phyloP scores from a whole-genome alignment of 805 yeast species.

The Suhomyces xylopsoci region DNA sequence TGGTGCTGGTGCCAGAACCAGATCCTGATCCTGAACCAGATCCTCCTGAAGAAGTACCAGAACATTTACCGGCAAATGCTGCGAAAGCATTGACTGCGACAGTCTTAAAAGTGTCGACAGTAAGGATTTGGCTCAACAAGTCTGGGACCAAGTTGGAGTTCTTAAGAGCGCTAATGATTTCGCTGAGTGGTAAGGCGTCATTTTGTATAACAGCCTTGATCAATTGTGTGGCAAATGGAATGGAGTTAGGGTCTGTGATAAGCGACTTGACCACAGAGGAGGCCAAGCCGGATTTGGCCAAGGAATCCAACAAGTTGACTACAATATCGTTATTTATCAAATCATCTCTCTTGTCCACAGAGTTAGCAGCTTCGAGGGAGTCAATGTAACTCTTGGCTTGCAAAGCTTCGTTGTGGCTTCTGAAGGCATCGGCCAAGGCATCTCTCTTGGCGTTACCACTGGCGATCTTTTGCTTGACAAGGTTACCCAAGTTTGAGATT shows the following conservation, averaged over 20 bases:
- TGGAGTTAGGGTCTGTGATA: conserved; percentile 34
- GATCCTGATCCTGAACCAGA: background rate
- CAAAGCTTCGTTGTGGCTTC: conserved; percentile 2
- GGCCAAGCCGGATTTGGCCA: conserved; percentile 42
- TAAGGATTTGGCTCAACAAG: conserved; percentile 33
- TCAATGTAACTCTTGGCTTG: conserved; percentile 4
- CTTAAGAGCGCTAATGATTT: conserved; percentile 30
- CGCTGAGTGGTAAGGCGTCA: conserved; percentile 26
- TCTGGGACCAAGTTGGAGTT: conserved; percentile 31
- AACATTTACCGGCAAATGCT: conserved; percentile 35
- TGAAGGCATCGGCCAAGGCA: conserved; percentile 7
- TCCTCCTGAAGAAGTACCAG: conserved; percentile 7
- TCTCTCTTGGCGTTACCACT: conserved; percentile 20
- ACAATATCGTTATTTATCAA: conserved; percentile 20
- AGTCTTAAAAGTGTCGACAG: conserved; percentile 29
- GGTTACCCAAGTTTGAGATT: conserved; percentile 22
- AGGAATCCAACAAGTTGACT: conserved; percentile 37
- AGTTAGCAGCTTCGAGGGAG: background rate
- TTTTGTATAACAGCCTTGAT: conserved; percentile 26
- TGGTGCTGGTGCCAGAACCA: conserved; percentile 2
- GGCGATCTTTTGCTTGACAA: conserved; percentile 22
- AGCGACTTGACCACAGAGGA: conserved; percentile 36
- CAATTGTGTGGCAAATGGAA: conserved; percentile 36
- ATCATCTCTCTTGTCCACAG: conserved; percentile 13
- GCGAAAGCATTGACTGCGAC: conserved; percentile 36